Evolutionary conservation across 2,329 filamentous ascomycete species (phyloP).

Genomic region (Ophiostoma himal-ulmi): DNA sequence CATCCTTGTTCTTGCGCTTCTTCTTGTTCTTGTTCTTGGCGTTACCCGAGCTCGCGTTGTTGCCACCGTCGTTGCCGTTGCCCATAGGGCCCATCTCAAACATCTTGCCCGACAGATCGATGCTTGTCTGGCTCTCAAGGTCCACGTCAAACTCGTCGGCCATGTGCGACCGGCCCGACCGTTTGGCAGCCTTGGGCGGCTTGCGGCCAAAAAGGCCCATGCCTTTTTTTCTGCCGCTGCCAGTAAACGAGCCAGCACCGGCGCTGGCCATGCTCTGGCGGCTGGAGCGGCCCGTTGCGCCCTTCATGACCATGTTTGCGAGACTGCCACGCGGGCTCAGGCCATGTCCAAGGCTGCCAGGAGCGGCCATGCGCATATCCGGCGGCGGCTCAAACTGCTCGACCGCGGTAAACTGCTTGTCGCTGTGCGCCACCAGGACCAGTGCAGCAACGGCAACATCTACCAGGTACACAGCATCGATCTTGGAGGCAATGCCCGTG

Average conservation of each 20-base stretch:
- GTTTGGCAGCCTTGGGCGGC: constrained; percentile 23
- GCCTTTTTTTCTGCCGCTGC: constrained; percentile 19
- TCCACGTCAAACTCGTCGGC: constrained; percentile 55
- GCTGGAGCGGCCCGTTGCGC: constrained; percentile 31
- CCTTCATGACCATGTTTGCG: constrained; percentile 24
- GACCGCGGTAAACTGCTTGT: constrained; percentile 46
- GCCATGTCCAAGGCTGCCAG: not conserved
- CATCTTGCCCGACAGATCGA: constrained; percentile 40
- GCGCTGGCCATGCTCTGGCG: constrained; percentile 29
- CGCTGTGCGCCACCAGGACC: constrained; percentile 52
- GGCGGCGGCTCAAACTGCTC: constrained; percentile 58
- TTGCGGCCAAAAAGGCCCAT: constrained; percentile 25
- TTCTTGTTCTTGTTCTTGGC: not conserved
- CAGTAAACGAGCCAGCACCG: constrained; percentile 3
- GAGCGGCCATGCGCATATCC: not conserved
- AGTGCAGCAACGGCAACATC: constrained; percentile 58
- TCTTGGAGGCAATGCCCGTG: constrained; percentile 52
- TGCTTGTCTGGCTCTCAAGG: constrained; percentile 54
- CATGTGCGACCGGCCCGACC: constrained; percentile 35
- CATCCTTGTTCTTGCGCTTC: constrained; percentile 32
- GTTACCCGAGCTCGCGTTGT: not conserved
- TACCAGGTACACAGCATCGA: constrained; percentile 56
- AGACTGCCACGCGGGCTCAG: constrained; percentile 25
- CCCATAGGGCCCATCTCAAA: constrained; percentile 31
- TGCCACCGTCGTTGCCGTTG: not conserved